phyloP scores from a whole-genome alignment of 2,329 filamentous ascomycete genomes.

The Cladosporium sp. region DNA sequence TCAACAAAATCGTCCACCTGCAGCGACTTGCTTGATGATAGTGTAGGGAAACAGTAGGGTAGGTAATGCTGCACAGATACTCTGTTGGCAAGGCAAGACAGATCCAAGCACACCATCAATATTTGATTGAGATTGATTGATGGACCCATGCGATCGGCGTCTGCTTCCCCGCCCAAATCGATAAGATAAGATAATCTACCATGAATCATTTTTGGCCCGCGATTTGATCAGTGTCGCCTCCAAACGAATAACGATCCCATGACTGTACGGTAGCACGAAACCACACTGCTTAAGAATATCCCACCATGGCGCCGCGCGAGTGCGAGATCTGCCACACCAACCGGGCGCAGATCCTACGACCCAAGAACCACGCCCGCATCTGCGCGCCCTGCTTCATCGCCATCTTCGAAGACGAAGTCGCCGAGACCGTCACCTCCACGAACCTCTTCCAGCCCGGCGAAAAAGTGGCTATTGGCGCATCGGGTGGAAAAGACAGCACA shows the following conservation, averaged over 20 bases:
- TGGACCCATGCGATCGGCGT: background rate
- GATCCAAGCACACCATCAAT: background rate
- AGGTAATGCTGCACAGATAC: background rate
- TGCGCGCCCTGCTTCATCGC: constrained; percentile 85
- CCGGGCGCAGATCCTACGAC: constrained; percentile 85
- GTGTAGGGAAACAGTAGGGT: background rate
- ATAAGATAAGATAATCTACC: constrained; percentile 2
- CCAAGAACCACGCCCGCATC: constrained; percentile 91
- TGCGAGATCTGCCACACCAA: constrained; percentile 76
- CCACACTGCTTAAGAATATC: background rate
- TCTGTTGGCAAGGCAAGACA: background rate
- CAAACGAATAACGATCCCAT: constrained; percentile 1
- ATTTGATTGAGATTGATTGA: constrained; percentile 5
- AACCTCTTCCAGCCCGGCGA: constrained; percentile 82
- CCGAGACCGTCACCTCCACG: constrained; percentile 83
- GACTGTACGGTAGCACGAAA: constrained; percentile 9
- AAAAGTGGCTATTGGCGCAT: constrained; percentile 88
- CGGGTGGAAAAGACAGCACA: constrained; percentile 95
- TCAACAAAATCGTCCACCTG: background rate
- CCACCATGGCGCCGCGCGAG: constrained; percentile 69
- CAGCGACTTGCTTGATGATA: background rate
- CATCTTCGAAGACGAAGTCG: constrained; percentile 89
- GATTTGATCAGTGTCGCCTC: background rate
- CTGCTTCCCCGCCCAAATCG: constrained; percentile 8
- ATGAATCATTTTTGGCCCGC: constrained; percentile 16